Base-by-base conservation (phyloP, 345 rosid genomes). In the Boechera divaricarpa region DNA sequence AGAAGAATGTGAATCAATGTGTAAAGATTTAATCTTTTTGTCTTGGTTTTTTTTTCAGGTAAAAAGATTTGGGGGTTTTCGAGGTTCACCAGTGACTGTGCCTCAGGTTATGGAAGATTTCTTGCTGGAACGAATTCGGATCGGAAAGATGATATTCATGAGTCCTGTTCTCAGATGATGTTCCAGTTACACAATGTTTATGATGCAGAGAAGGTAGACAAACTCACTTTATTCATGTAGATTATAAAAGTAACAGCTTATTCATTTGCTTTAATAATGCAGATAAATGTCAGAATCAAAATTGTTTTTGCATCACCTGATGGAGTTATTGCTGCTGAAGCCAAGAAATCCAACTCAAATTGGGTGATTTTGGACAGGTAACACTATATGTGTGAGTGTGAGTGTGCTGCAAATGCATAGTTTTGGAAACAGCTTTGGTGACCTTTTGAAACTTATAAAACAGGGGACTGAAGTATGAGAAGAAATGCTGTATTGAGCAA, bases 301-400 rank as follows among this genome's bases (percentile, higher is more conserved):
- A 82, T 92, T 76, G 91, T 95, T 32, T 85, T 88, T 63, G 85
- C 88, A 41, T 80, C 88, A 31, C 88, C 91, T 11, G 78, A 82
- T 67, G 99, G 99, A 72, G 84, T 89, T 26, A 97, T 92, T 38
- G 94, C 99, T 77, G 74, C 88, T 63, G 98, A 95, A 77, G 87
- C 94, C 33, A 92, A 89, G 80, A 90, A 76, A 79, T 87, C 84
- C 16, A 88, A 80, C 75, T 90, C 99, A 10, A 92, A 87, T 58
- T 95, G 99, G 99, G 98, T 95, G 36, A 86, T 95, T 65, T 73
- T 95, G 70, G 99, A 95, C 82, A 95, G 86, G 98, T 94, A 69
- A 65, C 55, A 75, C 44, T 58, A 31, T 64, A 36, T 41, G 44
- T 39, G 44, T 39, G 11, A 3, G 44, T 39, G 5, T 54, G 28